Evolutionary conservation across 202 grass and related monocot species (phyloP), one percentile per base, ranked within the genome.

Genomic region (Digitaria exilis): DNA sequence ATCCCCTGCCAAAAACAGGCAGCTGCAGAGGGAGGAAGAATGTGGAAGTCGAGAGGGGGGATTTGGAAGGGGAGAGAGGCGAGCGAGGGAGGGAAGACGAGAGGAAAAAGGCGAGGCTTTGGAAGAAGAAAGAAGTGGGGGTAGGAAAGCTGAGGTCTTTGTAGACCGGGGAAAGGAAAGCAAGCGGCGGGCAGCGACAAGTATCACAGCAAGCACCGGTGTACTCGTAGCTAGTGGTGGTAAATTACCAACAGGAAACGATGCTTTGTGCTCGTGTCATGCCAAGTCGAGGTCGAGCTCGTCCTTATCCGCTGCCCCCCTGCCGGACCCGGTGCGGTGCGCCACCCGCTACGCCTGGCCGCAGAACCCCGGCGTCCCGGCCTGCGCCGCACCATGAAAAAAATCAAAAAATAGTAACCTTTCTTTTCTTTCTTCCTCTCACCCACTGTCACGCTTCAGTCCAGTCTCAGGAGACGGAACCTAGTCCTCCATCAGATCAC

Each of bases 141-240:
- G 73, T 45, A 64, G 88, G 84, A 87, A 87, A 80, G 84, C 52
- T 68, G 65, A 80, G 85, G 77, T 31, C 77, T 91, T 91, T 91
- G 85, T 85, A 88, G 89, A 88, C 72, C 72, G 75, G 1, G 11
- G 87, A 59, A 73, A 79, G 21, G 3, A 37, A 51, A 17, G 78
- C 72, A 68, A 79, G 69, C 45, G 9, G 76, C 75, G 14, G n/a
- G 75, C 60, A 51, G 68, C 16, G 32, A 64, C 83, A 50, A 79
- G 79, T 78, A 65, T 90, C 74, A 57, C 88, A 21, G 66, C n/a
- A n/a, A n/a, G n/a, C 75, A 58, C 48, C n/a, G 56, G 52, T 22
- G 42, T 7, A 13, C 1, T n/a, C n/a, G n/a, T n/a, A n/a, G 67
- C 42, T 48, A 39, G 63, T 56, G 61, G 84, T 75, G 73, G 78